Evolutionary conservation across 345 rosid genomes (phyloP), one percentile per base, ranked within the genome.

Genomic region (Cardamine resedifolia): DNA sequence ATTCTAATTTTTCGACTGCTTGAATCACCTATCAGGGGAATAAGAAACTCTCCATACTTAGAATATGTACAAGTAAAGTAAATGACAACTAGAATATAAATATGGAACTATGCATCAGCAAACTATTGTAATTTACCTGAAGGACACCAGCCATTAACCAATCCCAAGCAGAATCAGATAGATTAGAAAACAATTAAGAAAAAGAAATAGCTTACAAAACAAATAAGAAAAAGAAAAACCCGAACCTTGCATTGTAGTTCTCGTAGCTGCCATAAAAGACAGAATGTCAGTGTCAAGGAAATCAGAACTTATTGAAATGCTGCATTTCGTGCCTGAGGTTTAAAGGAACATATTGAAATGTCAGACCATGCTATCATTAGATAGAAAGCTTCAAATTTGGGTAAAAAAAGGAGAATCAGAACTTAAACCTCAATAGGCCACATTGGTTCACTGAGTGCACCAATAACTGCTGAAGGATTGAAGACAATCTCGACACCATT

Each of bases 401-500:
- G 27, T 19, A 1, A 7, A 34, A 20, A 20, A 8, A 0, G 56
- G 41, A 49, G 48, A 28, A 6, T 57, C 9, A 31, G 24, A 61
- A 72, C 18, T 50, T 23, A 56, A 71, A 94, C 98, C 96, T 94
- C 99, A 50, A 94, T 81, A 18, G 99, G 96, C 99, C 99, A 94
- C 99, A 94, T 91, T 60, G 99, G 99, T 84, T 94, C 96, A 58
- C 97, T 91, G 64, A 94, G 96, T 83, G 80, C 90, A 77, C 97
- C 99, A 23, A 91, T 97, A 16, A 97, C 91, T 20, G 99, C 99
- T 26, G 99, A 91, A 80, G 99, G 97, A 75, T 94, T 94, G 81
- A 94, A 94, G 61, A 94, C 99, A 74, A 94, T 94, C 85, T 91
- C 97, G 0, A 97, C 99, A 74, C 96, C 97, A 81, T 94, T 89